Percentiles rank a stretch among this genome's conserved stretches.
phyloP scores from a whole-genome alignment of 1,139 yeast genomes.

The Torulaspora globosa region DNA sequence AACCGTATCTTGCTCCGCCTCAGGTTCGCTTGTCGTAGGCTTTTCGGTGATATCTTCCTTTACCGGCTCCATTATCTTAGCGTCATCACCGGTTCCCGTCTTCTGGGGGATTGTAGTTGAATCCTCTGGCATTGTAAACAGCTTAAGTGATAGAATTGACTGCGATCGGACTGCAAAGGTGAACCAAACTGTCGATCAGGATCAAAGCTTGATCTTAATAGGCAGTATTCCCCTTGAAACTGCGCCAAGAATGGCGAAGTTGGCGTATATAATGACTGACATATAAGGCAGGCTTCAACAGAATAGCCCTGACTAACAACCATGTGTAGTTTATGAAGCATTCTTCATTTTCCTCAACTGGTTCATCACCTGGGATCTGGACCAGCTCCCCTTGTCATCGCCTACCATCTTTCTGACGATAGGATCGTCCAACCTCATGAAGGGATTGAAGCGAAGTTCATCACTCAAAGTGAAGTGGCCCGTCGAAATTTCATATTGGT shows the following conservation, averaged over 20 bases:
- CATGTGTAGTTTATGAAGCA: conserved; percentile 37
- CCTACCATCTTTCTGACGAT: conserved; percentile 51
- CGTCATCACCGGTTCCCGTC: neutral
- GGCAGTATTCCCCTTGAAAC: conserved; percentile 4
- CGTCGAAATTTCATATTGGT: conserved; percentile 64
- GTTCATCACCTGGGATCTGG: conserved; percentile 56
- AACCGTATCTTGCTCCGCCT: conserved; percentile 5
- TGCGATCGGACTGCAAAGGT: neutral
- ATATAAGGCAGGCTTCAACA: neutral
- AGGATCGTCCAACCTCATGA: conserved; percentile 69
- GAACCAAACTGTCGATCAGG: neutral
- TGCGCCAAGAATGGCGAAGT: neutral
- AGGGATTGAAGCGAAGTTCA: conserved; percentile 81
- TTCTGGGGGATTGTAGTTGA: neutral
- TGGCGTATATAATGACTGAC: conserved; percentile 5
- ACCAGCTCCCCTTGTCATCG: conserved; percentile 42
- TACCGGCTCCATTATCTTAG: neutral
- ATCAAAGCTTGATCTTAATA: neutral
- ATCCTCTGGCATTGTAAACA: conserved; percentile 2
- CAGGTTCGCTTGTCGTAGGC: neutral
- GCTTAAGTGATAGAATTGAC: neutral
- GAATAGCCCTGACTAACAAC: neutral
- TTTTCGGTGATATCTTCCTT: neutral
- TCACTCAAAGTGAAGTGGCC: conserved; percentile 83
- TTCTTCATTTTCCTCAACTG: conserved; percentile 69